Base-by-base conservation (phyloP, 768 basidiomycete genomes). In the Mycena haematopus region DNA sequence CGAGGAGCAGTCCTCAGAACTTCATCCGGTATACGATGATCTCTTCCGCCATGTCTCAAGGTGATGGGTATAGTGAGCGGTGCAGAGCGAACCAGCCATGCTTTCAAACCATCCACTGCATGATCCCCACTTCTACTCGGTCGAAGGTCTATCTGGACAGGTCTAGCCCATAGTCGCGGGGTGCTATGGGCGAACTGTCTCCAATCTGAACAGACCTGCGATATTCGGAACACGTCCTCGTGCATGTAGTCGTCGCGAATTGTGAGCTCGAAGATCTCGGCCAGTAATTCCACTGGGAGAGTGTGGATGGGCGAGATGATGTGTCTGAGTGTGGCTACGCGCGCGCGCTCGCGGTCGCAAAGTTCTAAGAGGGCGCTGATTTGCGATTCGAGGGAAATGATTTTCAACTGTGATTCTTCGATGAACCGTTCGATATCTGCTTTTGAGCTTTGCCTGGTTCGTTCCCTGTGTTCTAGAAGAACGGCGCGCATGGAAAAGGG, bases 151-250 rank as follows among this genome's bases (percentile, higher is more conserved):
- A 50, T 8, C 3, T 2, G 5, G 15, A 53, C 7, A 19, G 14
- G 35, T 24, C 52, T 35, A 2, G 36, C 33, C 42, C 54, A 56
- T 14, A 56, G 54, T 31, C 24, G 42, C 29, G 54, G 54, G 40
- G 54, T 56, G 19, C 27, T 22, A 29, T 31, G 24, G 8, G 54
- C 42, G 54, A 52, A 19, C 31, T 36, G 52, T 8, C 22, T 52
- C 52, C 52, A 52, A 27, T 36, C 19, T 8, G 52, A 21, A 25
- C 33, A 52, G 10, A 38, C 33, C 21, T 52, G 52, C 22, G 52
- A 52, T 21, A 52, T 52, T 11, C 52, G n/a, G 13, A 36, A 22
- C 2, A 24, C 52, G 14, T 22, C 25, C 22, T 35, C 13, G 52
- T n/a, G n/a, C n/a, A 52, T 36, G 29, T 31, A 31, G 29, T 31